Evolutionary conservation across 495 filamentous ascomycete species (phyloP), one percentile per base, ranked within the genome.

Genomic region (Trichoderma gamsii): DNA sequence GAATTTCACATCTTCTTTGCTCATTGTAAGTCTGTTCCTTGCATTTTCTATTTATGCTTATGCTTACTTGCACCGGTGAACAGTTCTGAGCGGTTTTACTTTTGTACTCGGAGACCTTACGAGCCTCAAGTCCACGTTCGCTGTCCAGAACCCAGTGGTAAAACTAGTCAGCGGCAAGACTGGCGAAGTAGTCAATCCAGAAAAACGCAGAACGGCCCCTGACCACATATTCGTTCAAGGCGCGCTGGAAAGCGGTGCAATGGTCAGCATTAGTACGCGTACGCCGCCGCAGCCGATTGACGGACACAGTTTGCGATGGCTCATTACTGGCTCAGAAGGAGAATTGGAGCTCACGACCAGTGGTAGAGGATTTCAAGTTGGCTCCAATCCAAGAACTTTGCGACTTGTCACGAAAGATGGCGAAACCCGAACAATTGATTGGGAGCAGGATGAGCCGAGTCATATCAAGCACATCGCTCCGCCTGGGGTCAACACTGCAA

Each of bases 161-260:
- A 25, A 72, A 0, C 63, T 84, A 16, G 38, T 76, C 13, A 66
- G 72, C 49, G 61, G 32, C 38, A 32, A 63, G 27, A 72, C 69
- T 5, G 75, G 77, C 63, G 49, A 73, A 41, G 46, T 73, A 4
- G 27, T 76, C 15, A 70, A 71, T 35, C 69, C 71, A 2, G 68
- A 70, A 9, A 69, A 63, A 27, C 72, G 71, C 12, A 74, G 74
- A 56, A 74, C 74, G 13, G 70, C 73, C 8, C 73, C 75, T n/a
- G 83, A 84, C 66, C 76, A 81, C 32, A 73, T 84, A 41, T 72
- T 80, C 13, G 67, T 84, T n/a, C 80, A 83, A 35, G 82, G 82
- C 13, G 71, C 63, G 4, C 69, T 83, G 16, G 67, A 72, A 25
- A 74, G 74, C 13, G 80, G 78, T n/a, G 76, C 72, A 3, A 70